phyloP scores from a whole-genome alignment of 2,329 filamentous ascomycete genomes.

The Rutstroemia sp. region DNA sequence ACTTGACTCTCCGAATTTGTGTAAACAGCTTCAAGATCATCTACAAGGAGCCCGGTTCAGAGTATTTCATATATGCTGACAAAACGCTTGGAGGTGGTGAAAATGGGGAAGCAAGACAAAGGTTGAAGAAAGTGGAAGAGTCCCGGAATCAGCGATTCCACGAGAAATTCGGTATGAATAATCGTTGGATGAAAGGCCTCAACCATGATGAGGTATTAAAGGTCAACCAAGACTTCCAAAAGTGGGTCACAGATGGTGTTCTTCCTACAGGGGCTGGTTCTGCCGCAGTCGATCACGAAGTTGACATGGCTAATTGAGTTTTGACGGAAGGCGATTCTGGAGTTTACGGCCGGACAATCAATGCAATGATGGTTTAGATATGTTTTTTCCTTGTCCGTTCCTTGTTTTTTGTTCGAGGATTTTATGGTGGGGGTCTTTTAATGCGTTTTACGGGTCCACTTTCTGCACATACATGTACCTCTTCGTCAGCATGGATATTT shows the following conservation, averaged over 20 bases:
- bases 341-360: not conserved
- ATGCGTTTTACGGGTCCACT: not conserved
- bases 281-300: slow-evolving; percentile 4
- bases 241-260: slow-evolving; percentile 35
- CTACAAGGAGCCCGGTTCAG: slow-evolving; percentile 63
- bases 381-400: not conserved
- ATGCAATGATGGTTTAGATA: not conserved
- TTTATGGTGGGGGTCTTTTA: not conserved
- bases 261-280: slow-evolving; percentile 1
- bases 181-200: slow-evolving; percentile 41
- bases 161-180: slow-evolving; percentile 46
- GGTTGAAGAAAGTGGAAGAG: slow-evolving; percentile 30
- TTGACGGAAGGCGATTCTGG: not conserved
- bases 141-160: slow-evolving; percentile 38
- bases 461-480: not conserved
- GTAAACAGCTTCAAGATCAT: slow-evolving; percentile 72
- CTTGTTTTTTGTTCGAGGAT: not conserved
- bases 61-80: slow-evolving; percentile 58
- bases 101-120: slow-evolving; percentile 26
- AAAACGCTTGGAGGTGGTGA: slow-evolving; percentile 32
- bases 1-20: slow-evolving; percentile 65
- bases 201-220: slow-evolving; percentile 42
- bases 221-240: slow-evolving; percentile 38
- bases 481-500: not conserved
- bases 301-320: slow-evolving; percentile 7